phyloP scores from a whole-genome alignment of 768 basidiomycete species.

The Phlebiopsis gigantea region DNA sequence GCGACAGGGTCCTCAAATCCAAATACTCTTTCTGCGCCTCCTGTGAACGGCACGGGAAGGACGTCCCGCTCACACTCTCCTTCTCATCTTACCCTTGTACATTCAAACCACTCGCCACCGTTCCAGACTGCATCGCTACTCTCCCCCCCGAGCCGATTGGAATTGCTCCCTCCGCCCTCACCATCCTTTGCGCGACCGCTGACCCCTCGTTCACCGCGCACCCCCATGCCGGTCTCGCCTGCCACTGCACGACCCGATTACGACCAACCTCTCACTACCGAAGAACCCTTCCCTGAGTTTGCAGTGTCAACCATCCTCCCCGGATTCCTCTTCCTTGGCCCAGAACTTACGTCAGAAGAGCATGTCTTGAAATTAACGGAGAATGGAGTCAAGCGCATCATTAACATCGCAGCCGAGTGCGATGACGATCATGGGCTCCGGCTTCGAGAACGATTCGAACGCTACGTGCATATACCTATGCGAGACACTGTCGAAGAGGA shows the following conservation, averaged over 20 bases:
- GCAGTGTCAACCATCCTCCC: conserved; percentile 89
- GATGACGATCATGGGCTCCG: conserved; percentile 75
- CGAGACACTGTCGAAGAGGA: conserved; percentile 94
- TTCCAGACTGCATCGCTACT: conserved; percentile 43
- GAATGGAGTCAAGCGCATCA: conserved; percentile 78
- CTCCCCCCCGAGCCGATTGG: conserved; percentile 20
- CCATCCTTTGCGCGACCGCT: conserved; percentile 23
- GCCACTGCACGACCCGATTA: conserved; percentile 59
- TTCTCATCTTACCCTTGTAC: conserved; percentile 52
- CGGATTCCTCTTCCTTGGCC: conserved; percentile 85
- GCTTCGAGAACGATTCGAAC: conserved; percentile 68
- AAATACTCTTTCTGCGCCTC: conserved; percentile 52
- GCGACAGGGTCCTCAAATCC: conserved; percentile 55
- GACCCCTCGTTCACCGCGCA: conserved; percentile 35
- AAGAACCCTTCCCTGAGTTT: conserved; percentile 57
- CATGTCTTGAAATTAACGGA: conserved; percentile 71
- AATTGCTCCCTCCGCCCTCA: conserved; percentile 26
- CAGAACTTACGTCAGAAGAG: conserved; percentile 70
- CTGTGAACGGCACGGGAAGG: conserved; percentile 21
- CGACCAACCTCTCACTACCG: conserved; percentile 54
- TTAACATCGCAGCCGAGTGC: conserved; percentile 91
- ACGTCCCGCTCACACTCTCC: conserved; percentile 41
- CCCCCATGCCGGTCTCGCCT: conserved; percentile 48
- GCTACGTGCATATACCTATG: conserved; percentile 87
- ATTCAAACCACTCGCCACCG: conserved; percentile 57